Percentiles rank a stretch among this genome's conserved stretches.
These are phyloP conservation scores for Boletus tylopilopsis DNA, from an alignment of 768 basidiomycete genomes.

Conservation along the genomic window DNA sequence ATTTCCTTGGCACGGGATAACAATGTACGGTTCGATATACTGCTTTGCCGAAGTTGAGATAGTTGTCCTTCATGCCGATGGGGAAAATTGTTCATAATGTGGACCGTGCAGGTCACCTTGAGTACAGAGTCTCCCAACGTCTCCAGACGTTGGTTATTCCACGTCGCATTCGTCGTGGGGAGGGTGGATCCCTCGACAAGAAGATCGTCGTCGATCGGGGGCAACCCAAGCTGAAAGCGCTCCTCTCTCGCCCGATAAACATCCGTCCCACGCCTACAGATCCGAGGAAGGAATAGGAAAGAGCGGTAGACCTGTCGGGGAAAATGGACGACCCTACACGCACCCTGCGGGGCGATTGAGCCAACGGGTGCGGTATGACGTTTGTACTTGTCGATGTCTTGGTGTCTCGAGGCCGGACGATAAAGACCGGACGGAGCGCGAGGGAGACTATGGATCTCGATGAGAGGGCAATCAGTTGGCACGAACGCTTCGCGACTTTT, in stretches of 20 bases:
- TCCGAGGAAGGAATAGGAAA: slow-evolving; percentile 58
- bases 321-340: slow-evolving; percentile 55
- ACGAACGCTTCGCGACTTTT: slow-evolving; percentile 42
- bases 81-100: slow-evolving; percentile 74
- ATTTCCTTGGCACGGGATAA: slow-evolving; percentile 62
- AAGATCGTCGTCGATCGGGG: slow-evolving; percentile 51
- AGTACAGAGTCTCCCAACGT: slow-evolving; percentile 84
- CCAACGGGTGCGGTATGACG: slow-evolving; percentile 23
- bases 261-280: slow-evolving; percentile 65
- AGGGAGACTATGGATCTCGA: slow-evolving; percentile 49
- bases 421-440: slow-evolving; percentile 43
- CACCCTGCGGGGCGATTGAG: slow-evolving; percentile 39
- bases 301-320: slow-evolving; percentile 46
- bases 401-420: slow-evolving; percentile 25
- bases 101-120: slow-evolving; percentile 70
- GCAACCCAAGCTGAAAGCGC: slow-evolving; percentile 54
- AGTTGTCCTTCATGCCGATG: slow-evolving; percentile 84
- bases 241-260: slow-evolving; percentile 56
- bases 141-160: slow-evolving; percentile 83
- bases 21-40: slow-evolving; percentile 69
- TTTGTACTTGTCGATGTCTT: slow-evolving; percentile 26
- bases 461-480: slow-evolving; percentile 54
- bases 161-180: slow-evolving; percentile 58
- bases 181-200: slow-evolving; percentile 75
- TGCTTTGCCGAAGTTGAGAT: slow-evolving; percentile 55